These are phyloP conservation scores for Tilletia setariae DNA, from an alignment of 1,284 basidiomycete species.

Conservation along the genomic window DNA sequence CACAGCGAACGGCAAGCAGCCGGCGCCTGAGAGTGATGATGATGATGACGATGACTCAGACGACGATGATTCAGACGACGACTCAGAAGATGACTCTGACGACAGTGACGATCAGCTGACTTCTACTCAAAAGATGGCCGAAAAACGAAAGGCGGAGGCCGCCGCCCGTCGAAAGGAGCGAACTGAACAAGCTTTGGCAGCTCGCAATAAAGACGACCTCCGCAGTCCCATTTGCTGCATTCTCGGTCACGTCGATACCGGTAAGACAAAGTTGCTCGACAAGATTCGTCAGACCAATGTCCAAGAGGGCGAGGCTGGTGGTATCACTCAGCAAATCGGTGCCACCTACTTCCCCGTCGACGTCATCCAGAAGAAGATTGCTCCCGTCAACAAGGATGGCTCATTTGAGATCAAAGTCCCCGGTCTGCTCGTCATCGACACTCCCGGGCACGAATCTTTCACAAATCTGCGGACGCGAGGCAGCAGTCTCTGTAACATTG, in stretches of 20 bases:
- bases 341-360: conserved; percentile 99
- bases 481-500: conserved; percentile 97
- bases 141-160: conserved; percentile 77
- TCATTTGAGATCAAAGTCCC: conserved; percentile 92
- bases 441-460: conserved; percentile 99
- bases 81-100: conserved; percentile 55
- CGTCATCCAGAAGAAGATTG: conserved; percentile 90
- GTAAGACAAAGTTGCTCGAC: conserved; percentile 96
- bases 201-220: conserved; percentile 81
- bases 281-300: conserved; percentile 99
- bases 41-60: conserved; percentile 56
- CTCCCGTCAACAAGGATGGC: conserved; percentile 81
- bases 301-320: conserved; percentile 98
- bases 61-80: conserved; percentile 63
- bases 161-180: conserved; percentile 75
- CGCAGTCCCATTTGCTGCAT: conserved; percentile 99
- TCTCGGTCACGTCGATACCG: conserved; percentile 98
- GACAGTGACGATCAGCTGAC: conserved; percentile 54
- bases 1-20: conserved; percentile 19
- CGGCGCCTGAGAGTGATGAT: conserved; percentile 18
- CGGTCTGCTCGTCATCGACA: conserved; percentile 94
- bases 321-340: conserved; percentile 99
- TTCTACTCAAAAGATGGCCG: conserved; percentile 61
- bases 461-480: conserved; percentile 94
- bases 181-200: conserved; percentile 80